These are phyloP conservation scores for Phytophthora gonapodyides DNA, from an alignment of 352 stramenopile genomes.

Conservation along the genomic window DNA sequence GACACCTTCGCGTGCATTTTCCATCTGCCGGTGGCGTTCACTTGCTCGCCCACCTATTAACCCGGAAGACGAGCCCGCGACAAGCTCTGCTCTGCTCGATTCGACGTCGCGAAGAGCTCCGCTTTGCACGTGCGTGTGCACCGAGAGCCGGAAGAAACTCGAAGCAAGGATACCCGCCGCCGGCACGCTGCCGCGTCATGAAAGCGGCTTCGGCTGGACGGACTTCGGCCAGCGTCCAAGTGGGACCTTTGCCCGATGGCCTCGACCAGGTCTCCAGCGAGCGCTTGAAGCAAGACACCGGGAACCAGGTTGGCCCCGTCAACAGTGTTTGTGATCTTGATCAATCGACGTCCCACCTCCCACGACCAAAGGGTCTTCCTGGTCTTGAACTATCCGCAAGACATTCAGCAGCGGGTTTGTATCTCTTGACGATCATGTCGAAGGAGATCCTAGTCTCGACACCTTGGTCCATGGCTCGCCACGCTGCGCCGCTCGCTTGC, in stretches of 20 bases:
- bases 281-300: slow-evolving; percentile 6
- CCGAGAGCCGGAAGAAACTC: slow-evolving; percentile 16
- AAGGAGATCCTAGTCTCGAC: not conserved
- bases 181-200: slow-evolving; percentile 19
- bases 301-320: too few species aligned
- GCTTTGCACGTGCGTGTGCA: slow-evolving; percentile 24
- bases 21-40: not conserved
- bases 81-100: not conserved
- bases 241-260: slow-evolving; percentile 20
- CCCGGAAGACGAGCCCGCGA: slow-evolving; percentile 19
- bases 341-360: not conserved
- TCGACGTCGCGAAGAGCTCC: slow-evolving; percentile 34
- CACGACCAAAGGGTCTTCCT: too few species aligned
- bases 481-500: not conserved
- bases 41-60: slow-evolving; percentile 9
- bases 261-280: slow-evolving; percentile 1
- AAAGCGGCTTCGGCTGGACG: not conserved
- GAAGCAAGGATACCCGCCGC: not conserved
- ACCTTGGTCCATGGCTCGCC: slow-evolving; percentile 1
- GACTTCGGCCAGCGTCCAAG: slow-evolving; percentile 17
- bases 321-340: not conserved
- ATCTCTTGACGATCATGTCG: not conserved
- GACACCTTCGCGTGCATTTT: not conserved
- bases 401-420: slow-evolving; percentile 8
- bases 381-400: not conserved